A percentile compares a stretch with the other conserved stretches of the same genome.
phyloP scores from a whole-genome alignment of 768 basidiomycete genomes.

The Cubamyces sp. region DNA sequence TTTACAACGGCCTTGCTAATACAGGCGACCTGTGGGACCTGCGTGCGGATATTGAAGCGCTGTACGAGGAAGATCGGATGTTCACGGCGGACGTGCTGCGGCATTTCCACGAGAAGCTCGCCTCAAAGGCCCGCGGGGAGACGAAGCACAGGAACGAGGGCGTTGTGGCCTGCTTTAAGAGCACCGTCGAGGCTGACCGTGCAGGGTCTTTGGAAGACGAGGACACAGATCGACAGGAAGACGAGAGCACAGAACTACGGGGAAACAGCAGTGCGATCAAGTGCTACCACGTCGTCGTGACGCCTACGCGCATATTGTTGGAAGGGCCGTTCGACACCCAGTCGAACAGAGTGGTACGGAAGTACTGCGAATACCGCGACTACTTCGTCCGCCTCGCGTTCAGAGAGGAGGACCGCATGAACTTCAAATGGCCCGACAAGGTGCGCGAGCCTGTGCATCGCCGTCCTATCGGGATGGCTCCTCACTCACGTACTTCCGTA shows the following conservation, averaged over 20 bases:
- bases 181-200: constrained; percentile 30
- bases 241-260: background rate
- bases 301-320: constrained; percentile 72
- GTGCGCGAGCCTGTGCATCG: background rate
- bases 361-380: constrained; percentile 59
- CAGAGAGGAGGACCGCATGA: constrained; percentile 74
- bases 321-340: constrained; percentile 76
- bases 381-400: constrained; percentile 83
- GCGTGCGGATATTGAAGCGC: constrained; percentile 45
- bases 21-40: constrained; percentile 57
- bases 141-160: constrained; percentile 45
- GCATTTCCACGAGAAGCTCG: constrained; percentile 54
- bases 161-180: constrained; percentile 51
- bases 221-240: constrained; percentile 8
- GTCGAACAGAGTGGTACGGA: constrained; percentile 77
- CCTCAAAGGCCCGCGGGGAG: constrained; percentile 12
- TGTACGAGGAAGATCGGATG: constrained; percentile 40
- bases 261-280: constrained; percentile 42
- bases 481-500: constrained; percentile 44
- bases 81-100: constrained; percentile 56
- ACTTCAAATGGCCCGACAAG: constrained; percentile 56
- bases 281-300: constrained; percentile 71
- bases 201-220: constrained; percentile 8
- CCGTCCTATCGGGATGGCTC: constrained; percentile 5
- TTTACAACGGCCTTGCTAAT: constrained; percentile 65